Conservation (phyloP, 768 basidiomycete genomes). For the Podaxis sp. region DNA sequence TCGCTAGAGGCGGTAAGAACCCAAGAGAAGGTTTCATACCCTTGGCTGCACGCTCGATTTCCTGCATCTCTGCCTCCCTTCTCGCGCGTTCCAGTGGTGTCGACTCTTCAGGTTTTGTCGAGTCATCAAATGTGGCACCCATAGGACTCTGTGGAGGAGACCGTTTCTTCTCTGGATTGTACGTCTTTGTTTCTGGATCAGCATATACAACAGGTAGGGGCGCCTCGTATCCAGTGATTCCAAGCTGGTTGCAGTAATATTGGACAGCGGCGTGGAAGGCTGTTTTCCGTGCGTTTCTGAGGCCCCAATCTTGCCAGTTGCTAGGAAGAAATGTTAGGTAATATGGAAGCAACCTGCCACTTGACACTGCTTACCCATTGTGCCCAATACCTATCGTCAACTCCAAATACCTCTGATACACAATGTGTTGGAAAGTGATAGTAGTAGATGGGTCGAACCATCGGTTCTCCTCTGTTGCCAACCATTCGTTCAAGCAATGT, state of each 20-base stretch:
- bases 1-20: conserved; percentile 43
- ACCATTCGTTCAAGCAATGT: conserved; percentile 67
- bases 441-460: conserved; percentile 74
- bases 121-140: conserved; percentile 12
- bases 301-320: conserved; percentile 53
- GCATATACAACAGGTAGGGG: conserved; percentile 58
- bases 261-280: conserved; percentile 80
- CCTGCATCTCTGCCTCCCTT: conserved; percentile 21
- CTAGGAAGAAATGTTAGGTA: conserved; percentile 14
- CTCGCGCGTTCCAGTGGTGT: conserved; percentile 12
- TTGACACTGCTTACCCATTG: conserved; percentile 36
- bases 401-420: conserved; percentile 64
- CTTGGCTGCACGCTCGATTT: conserved; percentile 25
- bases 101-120: not conserved
- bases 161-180: not conserved
- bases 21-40: conserved; percentile 40
- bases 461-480: conserved; percentile 74
- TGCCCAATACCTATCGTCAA: conserved; percentile 65
- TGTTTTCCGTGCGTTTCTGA: conserved; percentile 59
- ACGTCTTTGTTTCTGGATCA: conserved; percentile 22
- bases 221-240: conserved; percentile 59
- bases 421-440: conserved; percentile 60
- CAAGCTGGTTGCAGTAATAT: conserved; percentile 67
- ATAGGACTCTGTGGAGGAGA: conserved; percentile 15
- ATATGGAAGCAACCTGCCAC: not conserved